phyloP scores from a whole-genome alignment of 768 basidiomycete genomes.

The Mycena crocata region DNA sequence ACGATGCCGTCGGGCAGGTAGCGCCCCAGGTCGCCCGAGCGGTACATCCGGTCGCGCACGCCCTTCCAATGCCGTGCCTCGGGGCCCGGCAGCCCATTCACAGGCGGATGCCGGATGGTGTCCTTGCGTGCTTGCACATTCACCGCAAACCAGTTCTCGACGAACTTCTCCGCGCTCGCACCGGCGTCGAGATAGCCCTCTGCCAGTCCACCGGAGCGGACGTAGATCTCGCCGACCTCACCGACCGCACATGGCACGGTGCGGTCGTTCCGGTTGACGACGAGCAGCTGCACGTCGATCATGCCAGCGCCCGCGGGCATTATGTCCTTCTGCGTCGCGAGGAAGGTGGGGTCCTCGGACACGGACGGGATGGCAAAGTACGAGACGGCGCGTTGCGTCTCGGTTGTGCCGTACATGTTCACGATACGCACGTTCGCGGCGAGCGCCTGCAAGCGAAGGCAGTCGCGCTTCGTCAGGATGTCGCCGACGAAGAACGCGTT shows the following conservation, averaged over 20 bases:
- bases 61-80: slow-evolving; percentile 93
- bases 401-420: slow-evolving; percentile 99
- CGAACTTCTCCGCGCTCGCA: slow-evolving; percentile 92
- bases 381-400: slow-evolving; percentile 98
- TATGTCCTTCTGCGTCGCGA: slow-evolving; percentile 94
- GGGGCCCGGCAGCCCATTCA: slow-evolving; percentile 65
- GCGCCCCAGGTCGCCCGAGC: slow-evolving; percentile 95
- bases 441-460: slow-evolving; percentile 91
- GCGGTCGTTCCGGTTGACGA: slow-evolving; percentile 91
- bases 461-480: slow-evolving; percentile 97
- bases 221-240: slow-evolving; percentile 98
- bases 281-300: slow-evolving; percentile 96
- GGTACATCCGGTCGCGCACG: slow-evolving; percentile 96
- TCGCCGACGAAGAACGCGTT: slow-evolving; percentile 99
- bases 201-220: slow-evolving; percentile 93
- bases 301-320: slow-evolving; percentile 98
- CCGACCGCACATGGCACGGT: slow-evolving; percentile 91
- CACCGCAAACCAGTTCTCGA: slow-evolving; percentile 89
- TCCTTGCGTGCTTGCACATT: slow-evolving; percentile 67
- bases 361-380: slow-evolving; percentile 94
- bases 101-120: slow-evolving; percentile 72
- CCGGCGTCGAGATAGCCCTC: slow-evolving; percentile 92
- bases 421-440: slow-evolving; percentile 94
- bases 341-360: slow-evolving; percentile 86
- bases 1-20: slow-evolving; percentile 93